These are phyloP conservation scores for Boletus edulis DNA, from an alignment of 768 basidiomycete genomes.

Conservation along the genomic window DNA sequence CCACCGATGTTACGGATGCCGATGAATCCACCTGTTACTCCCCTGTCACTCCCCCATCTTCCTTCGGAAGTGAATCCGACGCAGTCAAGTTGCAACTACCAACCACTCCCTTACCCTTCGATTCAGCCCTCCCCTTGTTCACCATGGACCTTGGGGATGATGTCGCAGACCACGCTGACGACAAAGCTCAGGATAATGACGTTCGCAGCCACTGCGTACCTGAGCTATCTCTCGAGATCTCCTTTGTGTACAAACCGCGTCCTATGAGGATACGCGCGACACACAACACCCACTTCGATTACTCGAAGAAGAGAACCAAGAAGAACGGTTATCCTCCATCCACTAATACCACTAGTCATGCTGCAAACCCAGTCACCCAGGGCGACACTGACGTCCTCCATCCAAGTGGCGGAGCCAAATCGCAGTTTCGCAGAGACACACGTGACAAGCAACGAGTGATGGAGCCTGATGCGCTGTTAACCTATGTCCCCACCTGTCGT, in stretches of 20 bases:
- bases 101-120: slow-evolving; percentile 24
- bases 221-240: slow-evolving; percentile 55
- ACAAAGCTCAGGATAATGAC: slow-evolving; percentile 11
- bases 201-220: background rate
- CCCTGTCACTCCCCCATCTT: slow-evolving; percentile 6
- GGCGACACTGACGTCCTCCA: background rate
- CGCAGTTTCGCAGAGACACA: slow-evolving; percentile 39
- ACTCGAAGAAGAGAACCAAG: slow-evolving; percentile 26
- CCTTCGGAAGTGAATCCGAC: background rate
- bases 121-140: slow-evolving; percentile 36
- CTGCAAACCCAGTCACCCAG: background rate
- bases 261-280: slow-evolving; percentile 48
- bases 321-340: slow-evolving; percentile 25
- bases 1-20: slow-evolving; percentile 37
- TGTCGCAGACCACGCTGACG: slow-evolving; percentile 30
- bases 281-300: slow-evolving; percentile 23
- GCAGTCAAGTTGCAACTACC: background rate
- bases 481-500: slow-evolving; percentile 11
- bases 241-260: slow-evolving; percentile 71
- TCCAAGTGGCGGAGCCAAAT: slow-evolving; percentile 28
- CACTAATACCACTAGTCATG: background rate
- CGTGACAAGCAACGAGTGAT: slow-evolving; percentile 55
- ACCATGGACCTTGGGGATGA: slow-evolving; percentile 48
- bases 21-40: slow-evolving; percentile 29
- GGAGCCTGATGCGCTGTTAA: slow-evolving; percentile 28